Evolutionary conservation across 768 basidiomycete species (phyloP).

Genomic region (Mycena haematopus): DNA sequence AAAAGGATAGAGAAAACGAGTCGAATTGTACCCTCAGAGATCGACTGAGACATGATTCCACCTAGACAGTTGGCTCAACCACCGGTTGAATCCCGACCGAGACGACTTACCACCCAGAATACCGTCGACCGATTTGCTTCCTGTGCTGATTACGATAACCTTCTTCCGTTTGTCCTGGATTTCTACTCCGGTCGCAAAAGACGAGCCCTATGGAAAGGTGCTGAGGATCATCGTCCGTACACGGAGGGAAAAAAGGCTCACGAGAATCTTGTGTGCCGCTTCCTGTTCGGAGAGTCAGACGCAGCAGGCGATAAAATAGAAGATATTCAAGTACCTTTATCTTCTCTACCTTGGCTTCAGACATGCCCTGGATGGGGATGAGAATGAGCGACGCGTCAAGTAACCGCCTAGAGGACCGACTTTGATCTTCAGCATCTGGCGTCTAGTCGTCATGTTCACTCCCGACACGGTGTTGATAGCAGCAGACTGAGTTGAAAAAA

Average conservation of each 20-base stretch:
- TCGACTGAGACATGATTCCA: conserved; percentile 90
- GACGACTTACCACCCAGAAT: conserved; percentile 78
- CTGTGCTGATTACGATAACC: conserved; percentile 87
- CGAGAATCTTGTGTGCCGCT: conserved; percentile 87
- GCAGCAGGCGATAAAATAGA: conserved; percentile 2
- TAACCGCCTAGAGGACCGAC: conserved; percentile 42
- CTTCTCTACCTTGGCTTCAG: conserved; percentile 97
- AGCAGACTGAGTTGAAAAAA: conserved; percentile 56
- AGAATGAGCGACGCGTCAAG: conserved; percentile 18
- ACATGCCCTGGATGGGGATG: conserved; percentile 73
- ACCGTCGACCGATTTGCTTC: conserved; percentile 88
- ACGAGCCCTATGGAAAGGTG: conserved; percentile 68
- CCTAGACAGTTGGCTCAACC: conserved; percentile 50
- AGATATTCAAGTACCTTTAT: conserved; percentile 66
- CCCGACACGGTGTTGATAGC: conserved; percentile 87
- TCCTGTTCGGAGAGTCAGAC: conserved; percentile 58
- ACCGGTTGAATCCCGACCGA: background rate
- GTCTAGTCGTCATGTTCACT: conserved; percentile 89
- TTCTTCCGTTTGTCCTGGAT: conserved; percentile 85
- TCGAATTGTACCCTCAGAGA: conserved; percentile 74
- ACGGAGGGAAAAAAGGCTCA: conserved; percentile 38
- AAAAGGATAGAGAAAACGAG: background rate
- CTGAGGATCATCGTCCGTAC: conserved; percentile 2
- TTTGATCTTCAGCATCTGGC: conserved; percentile 94
- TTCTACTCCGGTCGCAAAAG: conserved; percentile 91